Evolutionary conservation across 495 filamentous ascomycete genomes (phyloP).

Genomic region (Parathielavia hyrcaniae): DNA sequence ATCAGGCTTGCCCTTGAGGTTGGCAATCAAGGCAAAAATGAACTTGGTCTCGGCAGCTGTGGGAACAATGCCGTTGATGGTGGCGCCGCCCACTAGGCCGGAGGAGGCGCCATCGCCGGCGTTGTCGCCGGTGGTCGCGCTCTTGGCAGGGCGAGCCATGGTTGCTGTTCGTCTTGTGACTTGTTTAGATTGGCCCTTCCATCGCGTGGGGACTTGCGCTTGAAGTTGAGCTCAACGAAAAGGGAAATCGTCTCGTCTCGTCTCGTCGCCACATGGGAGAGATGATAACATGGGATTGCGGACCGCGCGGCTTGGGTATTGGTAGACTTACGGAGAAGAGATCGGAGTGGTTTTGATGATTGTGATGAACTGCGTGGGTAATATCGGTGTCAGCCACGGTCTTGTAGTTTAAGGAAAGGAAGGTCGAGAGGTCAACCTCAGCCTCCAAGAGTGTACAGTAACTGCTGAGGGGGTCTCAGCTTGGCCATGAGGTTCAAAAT

Average conservation of each 20-base stretch:
- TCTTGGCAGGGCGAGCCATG: constrained; percentile 10
- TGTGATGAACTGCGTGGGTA: neutral
- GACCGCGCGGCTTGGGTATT: neutral
- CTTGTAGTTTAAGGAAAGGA: no score
- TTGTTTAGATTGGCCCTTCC: neutral
- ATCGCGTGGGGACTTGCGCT: neutral
- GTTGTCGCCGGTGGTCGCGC: neutral
- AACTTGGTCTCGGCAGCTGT: neutral
- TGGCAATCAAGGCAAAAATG: constrained; percentile 1
- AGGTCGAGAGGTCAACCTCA: neutral
- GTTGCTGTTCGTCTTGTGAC: neutral
- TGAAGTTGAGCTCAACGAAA: neutral
- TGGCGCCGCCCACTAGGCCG: neutral
- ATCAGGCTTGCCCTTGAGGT: constrained; percentile 12
- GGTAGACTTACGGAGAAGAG: neutral
- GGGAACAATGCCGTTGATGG: constrained; percentile 1
- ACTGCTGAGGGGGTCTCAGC: neutral
- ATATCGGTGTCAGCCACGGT: neutral
- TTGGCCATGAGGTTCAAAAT: neutral
- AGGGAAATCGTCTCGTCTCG: neutral
- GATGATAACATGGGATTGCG: neutral
- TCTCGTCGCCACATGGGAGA: neutral
- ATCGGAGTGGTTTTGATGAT: neutral
- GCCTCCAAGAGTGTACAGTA: neutral
- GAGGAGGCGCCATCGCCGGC: neutral